Evolutionary conservation across 495 filamentous ascomycete species (phyloP).

Genomic region (Penicillium odoratum): DNA sequence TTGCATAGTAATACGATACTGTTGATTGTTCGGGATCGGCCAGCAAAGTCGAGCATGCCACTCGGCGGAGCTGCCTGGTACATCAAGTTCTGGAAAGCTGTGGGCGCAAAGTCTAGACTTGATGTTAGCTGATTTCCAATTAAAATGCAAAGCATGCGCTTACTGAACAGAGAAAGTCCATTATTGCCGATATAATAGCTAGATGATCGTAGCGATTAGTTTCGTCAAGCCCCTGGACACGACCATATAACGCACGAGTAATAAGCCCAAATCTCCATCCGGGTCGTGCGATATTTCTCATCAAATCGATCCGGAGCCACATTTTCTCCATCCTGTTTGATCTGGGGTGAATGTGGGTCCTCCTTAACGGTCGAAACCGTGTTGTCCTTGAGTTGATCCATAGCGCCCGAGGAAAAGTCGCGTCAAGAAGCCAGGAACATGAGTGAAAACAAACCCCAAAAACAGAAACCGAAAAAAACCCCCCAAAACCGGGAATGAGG

Average conservation of each 20-base stretch:
- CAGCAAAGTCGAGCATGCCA: conserved; percentile 51
- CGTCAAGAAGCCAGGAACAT: background rate
- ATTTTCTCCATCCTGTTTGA: conserved; percentile 10
- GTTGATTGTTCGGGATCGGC: conserved; percentile 53
- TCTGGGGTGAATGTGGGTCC: conserved; percentile 10
- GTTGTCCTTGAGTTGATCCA: conserved; percentile 20
- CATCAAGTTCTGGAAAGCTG: conserved; percentile 64
- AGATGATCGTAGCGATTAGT: conserved; percentile 21
- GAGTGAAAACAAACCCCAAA: background rate
- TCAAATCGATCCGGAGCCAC: conserved; percentile 30
- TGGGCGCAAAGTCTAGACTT: conserved; percentile 58
- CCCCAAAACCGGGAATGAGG: background rate
- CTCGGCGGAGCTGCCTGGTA: conserved; percentile 55
- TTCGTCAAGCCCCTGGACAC: conserved; percentile 1
- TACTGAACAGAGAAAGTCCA: conserved; percentile 63
- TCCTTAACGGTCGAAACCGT: conserved; percentile 21
- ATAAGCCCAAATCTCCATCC: conserved; percentile 63
- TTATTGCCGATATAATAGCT: conserved; percentile 70
- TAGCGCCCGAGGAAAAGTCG: conserved; percentile 4
- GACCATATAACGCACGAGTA: conserved; percentile 47
- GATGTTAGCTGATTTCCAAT: background rate
- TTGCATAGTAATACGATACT: conserved; percentile 62
- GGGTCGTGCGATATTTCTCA: conserved; percentile 45
- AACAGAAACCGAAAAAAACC: background rate
- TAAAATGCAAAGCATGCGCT: background rate